Evolutionary conservation across 2,329 filamentous ascomycete genomes (phyloP).

Genomic region (Talaromyces albobiverticillius): DNA sequence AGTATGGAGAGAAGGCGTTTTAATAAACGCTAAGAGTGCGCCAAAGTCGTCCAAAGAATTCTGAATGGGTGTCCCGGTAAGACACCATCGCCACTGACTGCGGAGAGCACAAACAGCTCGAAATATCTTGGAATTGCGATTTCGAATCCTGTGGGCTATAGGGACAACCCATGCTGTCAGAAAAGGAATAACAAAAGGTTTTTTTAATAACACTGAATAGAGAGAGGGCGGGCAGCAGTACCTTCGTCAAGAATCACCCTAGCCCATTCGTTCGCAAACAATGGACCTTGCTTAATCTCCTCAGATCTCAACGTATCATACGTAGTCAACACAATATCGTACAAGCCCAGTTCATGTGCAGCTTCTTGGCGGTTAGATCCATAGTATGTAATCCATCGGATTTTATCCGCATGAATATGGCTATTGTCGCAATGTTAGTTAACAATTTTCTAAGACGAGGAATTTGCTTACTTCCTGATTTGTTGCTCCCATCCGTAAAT

Average conservation of each 20-base stretch:
- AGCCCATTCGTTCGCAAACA: neutral
- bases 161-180: neutral
- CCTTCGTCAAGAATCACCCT: slow-evolving; percentile 2
- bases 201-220: too few species aligned
- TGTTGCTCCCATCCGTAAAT: neutral
- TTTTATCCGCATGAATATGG: neutral
- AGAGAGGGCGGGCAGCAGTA: neutral
- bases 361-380: neutral
- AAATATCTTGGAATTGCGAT: neutral
- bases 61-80: neutral
- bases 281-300: neutral
- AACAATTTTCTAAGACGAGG: neutral
- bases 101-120: neutral
- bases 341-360: neutral
- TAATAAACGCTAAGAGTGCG: neutral
- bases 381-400: slow-evolving; percentile 1
- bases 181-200: neutral
- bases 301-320: slow-evolving; percentile 1
- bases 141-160: slow-evolving; percentile 1
- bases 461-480: neutral
- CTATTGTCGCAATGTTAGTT: neutral
- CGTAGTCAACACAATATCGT: neutral
- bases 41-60: neutral
- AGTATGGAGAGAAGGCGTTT: neutral
- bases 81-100: slow-evolving; percentile 9